Percentiles rank a stretch among this genome's conserved stretches.
Conservation (phyloP, 2,329 filamentous ascomycete species). For the Aspergillus tamarii region DNA sequence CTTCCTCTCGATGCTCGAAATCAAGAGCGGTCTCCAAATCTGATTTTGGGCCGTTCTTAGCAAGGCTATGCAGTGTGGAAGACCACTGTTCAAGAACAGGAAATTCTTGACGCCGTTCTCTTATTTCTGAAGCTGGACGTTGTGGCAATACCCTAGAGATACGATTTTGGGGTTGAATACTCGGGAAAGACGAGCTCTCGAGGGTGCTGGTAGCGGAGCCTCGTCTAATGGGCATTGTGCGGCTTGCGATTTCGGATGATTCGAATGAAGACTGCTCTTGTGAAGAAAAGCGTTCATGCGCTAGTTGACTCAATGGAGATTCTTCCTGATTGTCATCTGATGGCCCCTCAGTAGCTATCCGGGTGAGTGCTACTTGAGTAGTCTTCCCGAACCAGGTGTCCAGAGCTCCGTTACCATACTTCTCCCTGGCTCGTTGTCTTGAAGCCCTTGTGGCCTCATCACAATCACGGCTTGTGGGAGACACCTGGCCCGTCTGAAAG, state of each 20-base stretch:
- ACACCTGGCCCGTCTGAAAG: constrained; percentile 11
- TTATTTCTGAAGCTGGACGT: background rate
- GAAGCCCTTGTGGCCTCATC: constrained; percentile 11
- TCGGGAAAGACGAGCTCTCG: background rate
- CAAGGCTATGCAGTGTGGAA: constrained; percentile 23
- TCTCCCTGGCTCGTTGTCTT: constrained; percentile 26
- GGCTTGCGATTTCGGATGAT: background rate
- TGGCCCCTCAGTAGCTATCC: background rate
- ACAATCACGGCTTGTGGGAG: constrained; percentile 6
- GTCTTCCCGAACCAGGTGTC: constrained; percentile 35
- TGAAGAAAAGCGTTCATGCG: constrained; percentile 19
- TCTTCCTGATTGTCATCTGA: constrained; percentile 5
- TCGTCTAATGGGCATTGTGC: background rate
- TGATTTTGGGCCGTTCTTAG: constrained; percentile 13
- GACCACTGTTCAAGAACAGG: constrained; percentile 31
- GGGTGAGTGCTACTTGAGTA: constrained; percentile 12
- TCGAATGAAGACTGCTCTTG: background rate
- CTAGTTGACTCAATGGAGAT: constrained; percentile 15
- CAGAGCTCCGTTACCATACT: constrained; percentile 31
- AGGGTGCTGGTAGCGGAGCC: background rate
- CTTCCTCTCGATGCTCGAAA: constrained; percentile 44
- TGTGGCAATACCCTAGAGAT: background rate
- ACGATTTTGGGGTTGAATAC: background rate
- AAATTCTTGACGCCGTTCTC: constrained; percentile 20
- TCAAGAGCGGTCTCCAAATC: constrained; percentile 39